Evolutionary conservation across 2,329 filamentous ascomycete genomes (phyloP).

Genomic region (Trichoderma aggressivum): DNA sequence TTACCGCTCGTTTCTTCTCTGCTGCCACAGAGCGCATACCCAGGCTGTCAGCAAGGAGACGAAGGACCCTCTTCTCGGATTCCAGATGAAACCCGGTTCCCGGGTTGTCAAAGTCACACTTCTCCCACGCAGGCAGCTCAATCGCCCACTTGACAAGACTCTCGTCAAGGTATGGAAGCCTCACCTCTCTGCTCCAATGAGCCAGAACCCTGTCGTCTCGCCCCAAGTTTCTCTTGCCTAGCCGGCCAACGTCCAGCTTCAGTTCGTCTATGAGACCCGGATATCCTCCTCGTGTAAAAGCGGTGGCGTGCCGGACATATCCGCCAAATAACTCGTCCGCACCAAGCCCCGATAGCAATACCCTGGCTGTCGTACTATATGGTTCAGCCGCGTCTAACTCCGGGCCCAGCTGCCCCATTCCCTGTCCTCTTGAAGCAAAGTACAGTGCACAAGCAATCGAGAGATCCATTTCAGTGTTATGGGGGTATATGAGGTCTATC

Average conservation of each 20-base stretch:
- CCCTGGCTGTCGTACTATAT: conserved; percentile 71
- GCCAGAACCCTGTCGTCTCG: conserved; percentile 89
- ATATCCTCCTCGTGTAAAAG: conserved; percentile 68
- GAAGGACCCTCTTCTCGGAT: conserved; percentile 75
- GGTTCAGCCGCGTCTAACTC: conserved; percentile 26
- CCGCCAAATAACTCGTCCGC: conserved; percentile 96
- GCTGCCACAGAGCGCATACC: conserved; percentile 67
- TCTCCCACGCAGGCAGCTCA: conserved; percentile 69
- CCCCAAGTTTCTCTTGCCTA: conserved; percentile 92
- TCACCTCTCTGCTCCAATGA: conserved; percentile 82
- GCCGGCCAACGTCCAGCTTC: conserved; percentile 75
- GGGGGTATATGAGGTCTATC: conserved; percentile 77
- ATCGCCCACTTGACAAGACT: conserved; percentile 79
- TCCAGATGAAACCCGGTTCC: conserved; percentile 51
- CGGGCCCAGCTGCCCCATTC: conserved; percentile 39
- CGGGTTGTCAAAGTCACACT: conserved; percentile 75
- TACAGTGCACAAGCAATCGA: conserved; percentile 94
- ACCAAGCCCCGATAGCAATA: conserved; percentile 86
- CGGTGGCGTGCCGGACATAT: conserved; percentile 78
- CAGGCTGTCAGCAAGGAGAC: conserved; percentile 71
- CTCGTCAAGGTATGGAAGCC: conserved; percentile 91
- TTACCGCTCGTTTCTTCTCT: conserved; percentile 69
- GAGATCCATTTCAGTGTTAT: conserved; percentile 98
- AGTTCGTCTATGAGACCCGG: conserved; percentile 74
- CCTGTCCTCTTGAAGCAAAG: conserved; percentile 79